phyloP scores from a whole-genome alignment of 2,329 filamentous ascomycete species.

The Epichloe sp. region DNA sequence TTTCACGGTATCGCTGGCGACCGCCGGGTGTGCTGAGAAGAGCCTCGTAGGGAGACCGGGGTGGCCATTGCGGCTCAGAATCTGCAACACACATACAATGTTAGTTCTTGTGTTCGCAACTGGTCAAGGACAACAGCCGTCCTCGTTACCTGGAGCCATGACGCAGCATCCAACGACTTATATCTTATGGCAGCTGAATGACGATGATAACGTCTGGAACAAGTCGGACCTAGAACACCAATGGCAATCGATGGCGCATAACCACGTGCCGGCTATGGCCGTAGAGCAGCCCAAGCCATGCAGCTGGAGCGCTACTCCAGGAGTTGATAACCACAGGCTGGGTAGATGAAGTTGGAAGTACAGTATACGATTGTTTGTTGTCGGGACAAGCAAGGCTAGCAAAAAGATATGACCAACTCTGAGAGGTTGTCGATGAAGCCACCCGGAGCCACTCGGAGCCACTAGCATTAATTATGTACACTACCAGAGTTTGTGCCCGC shows the following conservation, averaged over 20 bases:
- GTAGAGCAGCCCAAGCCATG: constrained; percentile 2
- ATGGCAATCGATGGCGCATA: constrained; percentile 6
- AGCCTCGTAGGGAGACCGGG: constrained; percentile 51
- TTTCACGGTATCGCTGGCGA: constrained; percentile 58
- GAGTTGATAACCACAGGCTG: not conserved
- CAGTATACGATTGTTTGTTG: not conserved
- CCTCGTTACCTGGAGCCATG: constrained; percentile 9
- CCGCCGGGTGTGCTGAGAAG: constrained; percentile 62
- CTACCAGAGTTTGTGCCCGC: no score
- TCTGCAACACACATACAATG: constrained; percentile 12
- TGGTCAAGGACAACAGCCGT: no score
- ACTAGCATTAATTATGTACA: no score
- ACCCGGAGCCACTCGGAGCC: not conserved
- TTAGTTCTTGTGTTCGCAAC: not conserved
- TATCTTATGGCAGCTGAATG: not conserved
- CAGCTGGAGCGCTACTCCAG: constrained; percentile 2
- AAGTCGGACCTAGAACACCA: not conserved
- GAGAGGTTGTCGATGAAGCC: no score
- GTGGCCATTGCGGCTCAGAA: constrained; percentile 49
- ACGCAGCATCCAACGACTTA: not conserved
- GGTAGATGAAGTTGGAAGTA: not conserved
- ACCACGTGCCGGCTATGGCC: constrained; percentile 6
- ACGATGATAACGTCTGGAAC: not conserved
- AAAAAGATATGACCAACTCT: not conserved
- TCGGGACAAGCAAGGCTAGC: not conserved